Evolutionary conservation across 177 flowering plant species (phyloP).

Genomic region (Tripterygium wilfordii): DNA sequence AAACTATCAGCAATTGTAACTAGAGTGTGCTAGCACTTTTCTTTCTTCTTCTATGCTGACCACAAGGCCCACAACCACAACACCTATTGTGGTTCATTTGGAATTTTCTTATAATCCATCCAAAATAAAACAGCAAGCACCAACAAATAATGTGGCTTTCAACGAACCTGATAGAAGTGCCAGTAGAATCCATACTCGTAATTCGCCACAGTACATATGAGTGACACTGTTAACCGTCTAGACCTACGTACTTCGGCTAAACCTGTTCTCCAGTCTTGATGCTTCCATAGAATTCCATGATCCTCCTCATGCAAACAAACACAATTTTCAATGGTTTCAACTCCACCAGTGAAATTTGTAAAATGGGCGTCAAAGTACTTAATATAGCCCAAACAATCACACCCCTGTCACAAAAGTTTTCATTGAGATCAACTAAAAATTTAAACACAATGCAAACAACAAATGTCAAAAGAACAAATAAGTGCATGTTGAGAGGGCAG

Average conservation of each 20-base stretch:
- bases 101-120: too few relatives aligned
- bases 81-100: too few relatives aligned
- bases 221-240: slow-evolving; percentile 78
- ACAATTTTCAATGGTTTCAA: slow-evolving; percentile 95
- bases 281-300: slow-evolving; percentile 93
- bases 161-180: slow-evolving; percentile 93
- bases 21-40: too few relatives aligned
- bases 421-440: neutral
- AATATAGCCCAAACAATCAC: slow-evolving; percentile 92
- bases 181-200: slow-evolving; percentile 96
- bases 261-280: slow-evolving; percentile 98
- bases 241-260: slow-evolving; percentile 90
- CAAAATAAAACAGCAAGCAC: too few relatives aligned
- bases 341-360: slow-evolving; percentile 91
- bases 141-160: neutral
- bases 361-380: slow-evolving; percentile 97
- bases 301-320: slow-evolving; percentile 98
- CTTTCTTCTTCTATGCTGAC: too few relatives aligned
- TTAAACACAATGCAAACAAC: neutral
- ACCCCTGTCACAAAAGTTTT: slow-evolving; percentile 47
- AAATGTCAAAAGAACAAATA: neutral
- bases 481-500: neutral
- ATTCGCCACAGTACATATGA: slow-evolving; percentile 89
- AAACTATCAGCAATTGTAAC: too few relatives aligned
- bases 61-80: too few relatives aligned